Evolutionary conservation across 1,284 basidiomycete species (phyloP), one percentile per base, ranked within the genome.

Genomic region (Paramarasmius palmivorus): DNA sequence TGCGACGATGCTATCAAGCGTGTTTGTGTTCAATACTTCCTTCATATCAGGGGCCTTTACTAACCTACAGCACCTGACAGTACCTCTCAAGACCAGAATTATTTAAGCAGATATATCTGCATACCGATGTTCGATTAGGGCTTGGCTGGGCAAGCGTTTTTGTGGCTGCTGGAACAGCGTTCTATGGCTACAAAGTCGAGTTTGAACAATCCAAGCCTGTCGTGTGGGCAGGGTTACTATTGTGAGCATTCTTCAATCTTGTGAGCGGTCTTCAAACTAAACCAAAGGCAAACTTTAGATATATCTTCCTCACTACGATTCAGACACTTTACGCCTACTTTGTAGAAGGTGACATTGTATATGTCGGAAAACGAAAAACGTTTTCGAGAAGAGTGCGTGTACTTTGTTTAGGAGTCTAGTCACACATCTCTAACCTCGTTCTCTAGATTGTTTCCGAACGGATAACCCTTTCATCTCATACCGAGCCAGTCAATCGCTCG

Each of bases 1-100:
- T 88, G 91, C 61, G 95, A 97, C 68, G 94, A 96, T 74, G 88
- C 88, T 37, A 74, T 96, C 58, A 93, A 92, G 71, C 86, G 90
- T 68, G 94, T 95, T 65, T 60, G 91, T 82, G 17, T 32, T 32
- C 25, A 14, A 23, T 14, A 2, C 3, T 14, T 0, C 25, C 42
- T 12, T 20, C 32, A 41, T 34, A 41, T 57, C 23, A 52, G 54
- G 54, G 49, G 39, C 53, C 17, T 41, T 44, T 22, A 34, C 55
- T 34, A 22, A 8, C 26, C 23, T 34, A 25, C 7, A 40, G 35
- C 26, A 20, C 46, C 53, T 38, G 20, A 14, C 68, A 95, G 92
- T 89, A 89, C 68, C 79, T 95, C 46, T 82, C 88, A 57, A 77
- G 88, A 62, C 84, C 90, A 50, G 83, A 88, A 54, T 73, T 92